These are phyloP conservation scores for Podaxis carcinomalis DNA, from an alignment of 768 basidiomycete species.

Conservation along the genomic window DNA sequence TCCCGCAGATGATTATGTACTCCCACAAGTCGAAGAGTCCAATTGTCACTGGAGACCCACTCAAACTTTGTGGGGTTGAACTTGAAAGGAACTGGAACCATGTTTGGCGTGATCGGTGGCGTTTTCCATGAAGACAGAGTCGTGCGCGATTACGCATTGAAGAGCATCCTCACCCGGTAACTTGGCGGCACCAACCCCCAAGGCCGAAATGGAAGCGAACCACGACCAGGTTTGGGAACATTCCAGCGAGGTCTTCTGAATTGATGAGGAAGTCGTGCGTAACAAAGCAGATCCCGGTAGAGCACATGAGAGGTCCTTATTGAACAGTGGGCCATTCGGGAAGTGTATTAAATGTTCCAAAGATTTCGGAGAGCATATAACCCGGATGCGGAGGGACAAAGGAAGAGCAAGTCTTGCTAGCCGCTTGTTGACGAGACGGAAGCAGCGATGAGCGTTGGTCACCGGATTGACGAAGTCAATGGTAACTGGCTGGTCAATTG, in stretches of 20 bases:
- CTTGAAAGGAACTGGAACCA: constrained; percentile 15
- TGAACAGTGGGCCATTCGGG: constrained; percentile 16
- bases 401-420: constrained; percentile 15
- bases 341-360: constrained; percentile 10
- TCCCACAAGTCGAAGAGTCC: constrained; percentile 9
- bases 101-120: constrained; percentile 1
- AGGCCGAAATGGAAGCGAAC: constrained; percentile 17
- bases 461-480: too few relatives aligned
- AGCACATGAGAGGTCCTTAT: constrained; percentile 11
- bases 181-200: background rate
- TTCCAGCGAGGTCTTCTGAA: background rate
- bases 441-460: too few relatives aligned
- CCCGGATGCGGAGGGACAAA: constrained; percentile 13
- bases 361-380: constrained; percentile 12
- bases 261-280: constrained; percentile 10
- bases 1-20: constrained; percentile 10
- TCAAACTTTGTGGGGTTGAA: constrained; percentile 17
- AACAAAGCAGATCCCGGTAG: constrained; percentile 14
- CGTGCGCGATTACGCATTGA: constrained; percentile 10
- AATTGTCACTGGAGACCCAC: constrained; percentile 13
- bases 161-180: background rate
- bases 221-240: constrained; percentile 12
- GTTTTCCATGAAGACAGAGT: constrained; percentile 10
- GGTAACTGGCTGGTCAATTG: too few relatives aligned
- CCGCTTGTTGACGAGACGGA: constrained; percentile 17